phyloP scores from a whole-genome alignment of 306 rosid genomes.

The Fragaria vesca region DNA sequence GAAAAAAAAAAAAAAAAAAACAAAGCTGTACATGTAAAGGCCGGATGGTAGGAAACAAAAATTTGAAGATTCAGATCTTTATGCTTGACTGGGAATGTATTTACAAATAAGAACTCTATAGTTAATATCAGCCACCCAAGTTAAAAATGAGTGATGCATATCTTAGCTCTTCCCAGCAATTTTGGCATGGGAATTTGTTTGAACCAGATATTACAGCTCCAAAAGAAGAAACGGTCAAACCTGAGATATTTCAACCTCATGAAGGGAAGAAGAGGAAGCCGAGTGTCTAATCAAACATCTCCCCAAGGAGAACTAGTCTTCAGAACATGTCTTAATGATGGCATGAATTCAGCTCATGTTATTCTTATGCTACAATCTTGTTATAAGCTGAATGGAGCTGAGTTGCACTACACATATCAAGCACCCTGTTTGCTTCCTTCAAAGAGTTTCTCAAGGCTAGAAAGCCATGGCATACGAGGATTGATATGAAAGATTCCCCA shows the following conservation, averaged over 20 bases:
- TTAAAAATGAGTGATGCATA: slow-evolving; percentile 36
- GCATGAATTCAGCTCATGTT: slow-evolving; percentile 75
- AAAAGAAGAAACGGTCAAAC: slow-evolving; percentile 33
- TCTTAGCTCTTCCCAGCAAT: slow-evolving; percentile 88
- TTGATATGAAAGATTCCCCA: neutral
- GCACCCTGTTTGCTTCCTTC: neutral
- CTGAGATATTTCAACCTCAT: neutral
- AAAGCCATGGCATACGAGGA: neutral
- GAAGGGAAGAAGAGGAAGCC: slow-evolving; percentile 33
- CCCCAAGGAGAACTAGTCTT: slow-evolving; percentile 78
- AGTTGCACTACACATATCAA: neutral
- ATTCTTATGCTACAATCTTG: slow-evolving; percentile 73
- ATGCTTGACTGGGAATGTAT: neutral
- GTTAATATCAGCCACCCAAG: slow-evolving; percentile 21
- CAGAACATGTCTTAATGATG: slow-evolving; percentile 77
- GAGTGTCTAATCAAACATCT: slow-evolving; percentile 74
- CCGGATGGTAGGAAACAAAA: slow-evolving; percentile 10
- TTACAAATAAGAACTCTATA: slow-evolving; percentile 4
- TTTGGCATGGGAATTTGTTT: slow-evolving; percentile 80
- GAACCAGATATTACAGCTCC: slow-evolving; percentile 95
- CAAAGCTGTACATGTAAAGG: neutral
- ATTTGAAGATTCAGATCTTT: slow-evolving; percentile 14
- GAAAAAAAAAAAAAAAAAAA: neutral
- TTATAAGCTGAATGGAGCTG: slow-evolving; percentile 12
- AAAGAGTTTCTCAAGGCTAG: neutral